Conservation (phyloP, 805 yeast genomes). For the Zygosaccharomyces siamensis region DNA sequence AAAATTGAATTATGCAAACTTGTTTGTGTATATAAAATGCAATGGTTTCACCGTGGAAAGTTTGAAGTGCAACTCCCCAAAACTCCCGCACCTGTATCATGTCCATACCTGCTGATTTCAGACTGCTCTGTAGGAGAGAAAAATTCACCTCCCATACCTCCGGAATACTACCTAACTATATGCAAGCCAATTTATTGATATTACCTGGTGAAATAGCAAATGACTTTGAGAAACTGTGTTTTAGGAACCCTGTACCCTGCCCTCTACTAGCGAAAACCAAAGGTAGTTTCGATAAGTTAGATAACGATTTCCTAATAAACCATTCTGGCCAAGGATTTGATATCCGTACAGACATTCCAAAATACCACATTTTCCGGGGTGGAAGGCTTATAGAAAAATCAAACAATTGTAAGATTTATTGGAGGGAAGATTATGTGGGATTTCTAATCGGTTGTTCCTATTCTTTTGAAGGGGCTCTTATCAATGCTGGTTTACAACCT, state of each 20-base stretch:
- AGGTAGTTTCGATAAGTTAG: constrained; percentile 26
- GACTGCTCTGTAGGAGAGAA: constrained; percentile 18
- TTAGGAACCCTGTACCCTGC: constrained; percentile 39
- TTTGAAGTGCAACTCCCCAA: no score
- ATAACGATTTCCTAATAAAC: constrained; percentile 9
- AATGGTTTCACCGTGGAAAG: no score
- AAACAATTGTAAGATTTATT: constrained; percentile 28
- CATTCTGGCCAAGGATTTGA: constrained; percentile 23
- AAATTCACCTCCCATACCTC: constrained; percentile 19
- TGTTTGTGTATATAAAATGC: no score
- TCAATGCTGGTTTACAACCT: constrained; percentile 31
- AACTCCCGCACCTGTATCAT: background rate
- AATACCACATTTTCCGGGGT: constrained; percentile 34
- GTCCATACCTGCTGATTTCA: constrained; percentile 10
- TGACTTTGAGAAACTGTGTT: constrained; percentile 37
- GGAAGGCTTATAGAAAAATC: constrained; percentile 30
- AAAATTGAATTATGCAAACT: no score
- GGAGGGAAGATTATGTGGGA: constrained; percentile 38
- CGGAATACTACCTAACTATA: constrained; percentile 29
- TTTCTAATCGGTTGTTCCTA: constrained; percentile 42
- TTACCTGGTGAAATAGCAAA: constrained; percentile 33
- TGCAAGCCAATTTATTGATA: constrained; percentile 39
- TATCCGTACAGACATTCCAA: constrained; percentile 36
- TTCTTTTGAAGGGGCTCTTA: constrained; percentile 38
- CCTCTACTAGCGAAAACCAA: constrained; percentile 35